A percentile compares a stretch with the other conserved stretches of the same genome.
These are phyloP conservation scores for Talaromyces atroroseus DNA, from an alignment of 2,329 filamentous ascomycete genomes.

Conservation along the genomic window DNA sequence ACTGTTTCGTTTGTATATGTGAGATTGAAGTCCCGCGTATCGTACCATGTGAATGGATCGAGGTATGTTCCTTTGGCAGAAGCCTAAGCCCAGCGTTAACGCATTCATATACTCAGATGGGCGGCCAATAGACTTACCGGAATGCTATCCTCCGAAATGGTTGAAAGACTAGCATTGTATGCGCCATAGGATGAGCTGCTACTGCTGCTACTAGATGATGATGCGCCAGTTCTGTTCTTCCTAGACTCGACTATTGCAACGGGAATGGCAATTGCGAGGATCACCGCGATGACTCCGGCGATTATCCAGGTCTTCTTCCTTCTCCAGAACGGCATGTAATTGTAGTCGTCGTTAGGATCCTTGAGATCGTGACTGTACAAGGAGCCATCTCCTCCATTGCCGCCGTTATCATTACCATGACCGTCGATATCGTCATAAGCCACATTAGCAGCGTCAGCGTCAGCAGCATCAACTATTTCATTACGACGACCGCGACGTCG, in stretches of 20 bases:
- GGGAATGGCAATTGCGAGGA: constrained; percentile 63
- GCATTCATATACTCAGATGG: neutral
- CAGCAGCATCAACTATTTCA: constrained; percentile 14
- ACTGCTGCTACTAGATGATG: constrained; percentile 1
- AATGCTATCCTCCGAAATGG: constrained; percentile 52
- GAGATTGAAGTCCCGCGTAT: constrained; percentile 85
- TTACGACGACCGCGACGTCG: constrained; percentile 30
- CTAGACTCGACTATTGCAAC: constrained; percentile 62
- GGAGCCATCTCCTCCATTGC: constrained; percentile 21
- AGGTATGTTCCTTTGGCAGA: constrained; percentile 69
- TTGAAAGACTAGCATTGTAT: constrained; percentile 47
- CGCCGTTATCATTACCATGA: constrained; percentile 22
- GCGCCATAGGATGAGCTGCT: constrained; percentile 22
- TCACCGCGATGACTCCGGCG: constrained; percentile 47
- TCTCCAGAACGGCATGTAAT: constrained; percentile 29
- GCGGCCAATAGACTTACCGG: constrained; percentile 42
- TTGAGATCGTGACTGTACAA: constrained; percentile 14
- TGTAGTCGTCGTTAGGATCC: constrained; percentile 22
- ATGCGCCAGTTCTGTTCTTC: constrained; percentile 43
- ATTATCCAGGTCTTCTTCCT: constrained; percentile 50
- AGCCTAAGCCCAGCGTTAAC: constrained; percentile 25
- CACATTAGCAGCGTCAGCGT: constrained; percentile 46
- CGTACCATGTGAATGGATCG: constrained; percentile 87
- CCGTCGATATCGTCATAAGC: constrained; percentile 4
- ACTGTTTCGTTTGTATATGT: constrained; percentile 84